Conservation (phyloP, 2,329 filamentous ascomycete genomes). For the Monosporascus sp. region DNA sequence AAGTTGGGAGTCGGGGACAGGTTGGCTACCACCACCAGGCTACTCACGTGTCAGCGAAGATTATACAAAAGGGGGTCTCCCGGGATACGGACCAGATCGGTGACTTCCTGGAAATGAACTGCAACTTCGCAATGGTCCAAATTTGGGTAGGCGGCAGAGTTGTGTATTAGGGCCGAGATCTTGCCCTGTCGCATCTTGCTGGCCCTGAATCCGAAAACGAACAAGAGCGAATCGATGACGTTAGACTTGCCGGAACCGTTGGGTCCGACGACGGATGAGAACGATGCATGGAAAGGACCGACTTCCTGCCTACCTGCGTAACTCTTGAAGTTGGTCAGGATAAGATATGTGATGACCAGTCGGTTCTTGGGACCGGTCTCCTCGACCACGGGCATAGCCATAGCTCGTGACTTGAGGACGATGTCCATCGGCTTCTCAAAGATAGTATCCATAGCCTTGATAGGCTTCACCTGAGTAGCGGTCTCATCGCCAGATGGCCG, state of each 20-base stretch:
- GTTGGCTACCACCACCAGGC: constrained; percentile 67
- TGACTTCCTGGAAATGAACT: constrained; percentile 92
- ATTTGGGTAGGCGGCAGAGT: constrained; percentile 81
- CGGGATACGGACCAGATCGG: constrained; percentile 60
- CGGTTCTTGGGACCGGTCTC: constrained; percentile 73
- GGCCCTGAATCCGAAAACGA: constrained; percentile 98
- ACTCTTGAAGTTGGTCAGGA: constrained; percentile 97
- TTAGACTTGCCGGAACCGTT: constrained; percentile 99
- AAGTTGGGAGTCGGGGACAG: constrained; percentile 78
- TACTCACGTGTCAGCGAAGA: constrained; percentile 28
- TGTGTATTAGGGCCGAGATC: constrained; percentile 95
- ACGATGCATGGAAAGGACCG: constrained; percentile 92
- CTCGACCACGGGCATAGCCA: constrained; percentile 64
- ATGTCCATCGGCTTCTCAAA: constrained; percentile 93
- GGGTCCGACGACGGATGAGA: constrained; percentile 94
- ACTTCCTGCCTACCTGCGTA: constrained; percentile 95
- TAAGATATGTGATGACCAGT: constrained; percentile 87
- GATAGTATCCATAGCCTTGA: constrained; percentile 70
- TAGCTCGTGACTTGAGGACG: constrained; percentile 75
- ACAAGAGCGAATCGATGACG: constrained; percentile 94
- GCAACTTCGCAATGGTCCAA: constrained; percentile 91
- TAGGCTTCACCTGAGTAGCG: constrained; percentile 56
- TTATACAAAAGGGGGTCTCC: not conserved
- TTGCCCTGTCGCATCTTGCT: constrained; percentile 99
- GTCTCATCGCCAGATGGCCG: constrained; percentile 36